Base-by-base conservation (phyloP, 1,284 basidiomycete genomes). In the Wolfiporia cocos region DNA sequence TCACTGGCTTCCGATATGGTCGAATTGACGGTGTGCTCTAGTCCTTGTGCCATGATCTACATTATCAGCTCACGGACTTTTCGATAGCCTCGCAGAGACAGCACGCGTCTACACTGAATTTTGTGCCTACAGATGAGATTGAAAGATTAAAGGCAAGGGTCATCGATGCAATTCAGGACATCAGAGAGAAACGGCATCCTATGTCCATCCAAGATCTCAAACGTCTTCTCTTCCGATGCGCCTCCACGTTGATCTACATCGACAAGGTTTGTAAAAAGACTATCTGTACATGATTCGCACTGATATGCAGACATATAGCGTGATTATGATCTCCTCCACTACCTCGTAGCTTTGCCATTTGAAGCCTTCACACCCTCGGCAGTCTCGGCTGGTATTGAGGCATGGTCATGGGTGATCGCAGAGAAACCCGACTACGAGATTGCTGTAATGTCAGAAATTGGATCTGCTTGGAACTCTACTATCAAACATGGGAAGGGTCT, bases 341-440 rank as follows among this genome's bases (percentile, higher is more conserved):
- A 89, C 58, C 69, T 99, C 20, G 93, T 99, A 6, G 76, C 77
- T 20, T 65, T 99, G 14, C 96, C 96, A 0, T 89, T 98, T 54
- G 85, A 86, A 42, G 82, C 91, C 3, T 92, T 93, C 52, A 92
- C 90, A 0, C 92, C 93, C 1, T 73, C 87, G 4, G 80, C 93
- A 1, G 79, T 98, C 45, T 76, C 86, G 7, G 80, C 88, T 1
- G 94, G 92, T 1, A 86, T 93, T 38, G 92, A 97, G 59, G 86
- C 91, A 4, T 99, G 96, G 96, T 92, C 89, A 2, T 98, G 94
- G 95, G 73, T 98, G 0, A 89, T 98, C 37, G 82, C 90, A 14
- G 89, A 94, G 57, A 81, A 90, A 42, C 86, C 91, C 1, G 76
- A 81, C 42, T 70, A 80, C 19, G 81, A 86, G 59, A 71, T 87